Evolutionary conservation across 1,139 yeast genomes (phyloP), one percentile per base, ranked within the genome.

Genomic region (Chernovozyma aurita): DNA sequence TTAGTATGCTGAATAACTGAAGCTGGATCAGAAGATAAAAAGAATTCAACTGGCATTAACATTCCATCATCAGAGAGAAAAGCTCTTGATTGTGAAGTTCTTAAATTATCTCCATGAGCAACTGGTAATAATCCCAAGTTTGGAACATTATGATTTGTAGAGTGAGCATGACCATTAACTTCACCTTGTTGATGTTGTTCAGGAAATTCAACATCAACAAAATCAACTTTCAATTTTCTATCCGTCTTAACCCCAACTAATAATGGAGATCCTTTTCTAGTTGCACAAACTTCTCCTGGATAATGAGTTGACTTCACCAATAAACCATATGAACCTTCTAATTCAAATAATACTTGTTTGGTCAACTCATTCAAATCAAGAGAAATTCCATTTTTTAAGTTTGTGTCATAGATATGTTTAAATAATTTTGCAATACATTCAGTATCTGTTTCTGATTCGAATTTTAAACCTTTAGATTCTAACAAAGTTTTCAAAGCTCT

Each of bases 1-100:
- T 90, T 90, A 52, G 99, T 94, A 69, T 94, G 96, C 65, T 90
- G 94, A 42, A 94, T 75, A 37, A 94, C 96, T n/a, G 98, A 90
- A 20, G 98, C 86, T 26, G 98, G 96, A 64, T 94, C 99, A 24
- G 97, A 88, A 18, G 97, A 90, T 47, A 94, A 73, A 68, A 88
- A 94, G 64, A 90, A 92, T 68, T 94, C 98, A 35, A 92, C 87
- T 35, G 98, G 96, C 70, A 81, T 81, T 47, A 96, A 96, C 44
- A 82, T 71, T 38, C 95, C 95, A 53, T 87, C 96, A 51, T 88
- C 96, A 28, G 90, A 77, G 49, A 88, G 70, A 68, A 88, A 88
- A 13, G 96, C 96, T 63, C 96, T 80, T 22, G 95, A 85, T 65
- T 87, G 95, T 15, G 95, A 85, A 48, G 87, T 87, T 66, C 95